Evolutionary conservation across 306 rosid genomes (phyloP), one percentile per base, ranked within the genome.

Genomic region (Prinsepia uniflora): DNA sequence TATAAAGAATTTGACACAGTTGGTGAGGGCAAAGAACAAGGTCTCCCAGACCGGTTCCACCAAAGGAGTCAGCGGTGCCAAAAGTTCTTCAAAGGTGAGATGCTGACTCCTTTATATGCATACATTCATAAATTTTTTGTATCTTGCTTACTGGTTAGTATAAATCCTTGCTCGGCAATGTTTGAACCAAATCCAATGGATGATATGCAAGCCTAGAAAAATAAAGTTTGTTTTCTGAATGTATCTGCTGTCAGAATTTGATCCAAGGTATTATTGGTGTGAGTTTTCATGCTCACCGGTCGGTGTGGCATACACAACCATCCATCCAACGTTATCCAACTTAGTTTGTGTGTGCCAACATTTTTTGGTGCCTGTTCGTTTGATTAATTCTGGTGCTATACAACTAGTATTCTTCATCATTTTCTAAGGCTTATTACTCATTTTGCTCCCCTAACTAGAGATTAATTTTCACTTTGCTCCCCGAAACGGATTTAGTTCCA

Each of bases 81-180:
- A 85, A 80, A 80, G 89, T 73, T 95, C 96, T 79, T 89, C 97
- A 17, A 95, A 88, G 96, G 99, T 95, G 54, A 79, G 90, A 46
- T 19, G 54, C 36, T 24, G 17, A 2, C 9, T 40, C 45, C 10
- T 66, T 20, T 10, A 65, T 24, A 30, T 61, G 39, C 19, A 18
- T 53, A 13, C 40, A 11, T 24, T 6, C 62, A 53, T 40, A 20
- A 42, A 40, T 18, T 40, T 45, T 15, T 53, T 48, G 53, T 65
- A 36, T 71, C 34, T 75, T 68, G 42, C 34, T n/a, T 24, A 53
- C 18, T 60, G 24, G 24, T 41, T 15, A n/a, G 34, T 49, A 14
- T 9, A 30, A 6, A 39, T 39, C 45, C 65, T 4, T 61, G 15
- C 65, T 61, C 19, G 15, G 24, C 46, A 8, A 36, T 17, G 10